These are phyloP conservation scores for Paecilomyces dactylethromorphus DNA, from an alignment of 2,329 filamentous ascomycete species.

Conservation along the genomic window DNA sequence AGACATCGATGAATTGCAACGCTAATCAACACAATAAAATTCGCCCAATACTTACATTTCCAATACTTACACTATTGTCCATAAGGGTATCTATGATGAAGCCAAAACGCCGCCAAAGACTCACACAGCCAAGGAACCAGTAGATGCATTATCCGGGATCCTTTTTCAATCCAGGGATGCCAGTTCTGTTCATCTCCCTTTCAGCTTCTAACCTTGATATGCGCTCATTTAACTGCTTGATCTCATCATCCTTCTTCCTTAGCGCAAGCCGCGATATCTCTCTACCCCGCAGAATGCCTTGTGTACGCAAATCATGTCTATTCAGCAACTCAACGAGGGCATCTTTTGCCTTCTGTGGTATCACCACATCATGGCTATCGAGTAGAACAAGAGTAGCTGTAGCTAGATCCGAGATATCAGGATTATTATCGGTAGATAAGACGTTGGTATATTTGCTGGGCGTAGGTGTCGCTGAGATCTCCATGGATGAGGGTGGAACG, in stretches of 20 bases:
- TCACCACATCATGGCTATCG: constrained; percentile 23
- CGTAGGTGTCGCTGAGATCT: constrained; percentile 26
- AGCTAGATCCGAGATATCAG: constrained; percentile 16
- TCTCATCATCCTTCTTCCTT: constrained; percentile 58
- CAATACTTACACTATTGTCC: background rate
- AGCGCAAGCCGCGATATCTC: constrained; percentile 59
- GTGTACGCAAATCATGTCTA: constrained; percentile 51
- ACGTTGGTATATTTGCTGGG: constrained; percentile 23
- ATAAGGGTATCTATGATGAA: background rate
- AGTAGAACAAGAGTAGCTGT: constrained; percentile 25
- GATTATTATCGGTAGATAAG: constrained; percentile 11
- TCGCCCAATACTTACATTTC: too few species aligned
- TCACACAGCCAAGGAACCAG: background rate
- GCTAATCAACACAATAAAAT: background rate
- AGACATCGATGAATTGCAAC: background rate
- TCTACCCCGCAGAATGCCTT: constrained; percentile 58
- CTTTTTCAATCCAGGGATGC: constrained; percentile 34
- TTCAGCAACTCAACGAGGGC: constrained; percentile 42
- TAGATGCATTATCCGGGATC: background rate
- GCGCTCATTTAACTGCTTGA: constrained; percentile 60
- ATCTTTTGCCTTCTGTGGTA: constrained; percentile 26
- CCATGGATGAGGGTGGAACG: constrained; percentile 15
- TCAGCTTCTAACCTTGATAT: constrained; percentile 54
- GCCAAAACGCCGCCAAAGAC: background rate
- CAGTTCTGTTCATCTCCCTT: constrained; percentile 45